Evolutionary conservation across 805 yeast genomes (phyloP).

Genomic region (Candida quercuum): DNA sequence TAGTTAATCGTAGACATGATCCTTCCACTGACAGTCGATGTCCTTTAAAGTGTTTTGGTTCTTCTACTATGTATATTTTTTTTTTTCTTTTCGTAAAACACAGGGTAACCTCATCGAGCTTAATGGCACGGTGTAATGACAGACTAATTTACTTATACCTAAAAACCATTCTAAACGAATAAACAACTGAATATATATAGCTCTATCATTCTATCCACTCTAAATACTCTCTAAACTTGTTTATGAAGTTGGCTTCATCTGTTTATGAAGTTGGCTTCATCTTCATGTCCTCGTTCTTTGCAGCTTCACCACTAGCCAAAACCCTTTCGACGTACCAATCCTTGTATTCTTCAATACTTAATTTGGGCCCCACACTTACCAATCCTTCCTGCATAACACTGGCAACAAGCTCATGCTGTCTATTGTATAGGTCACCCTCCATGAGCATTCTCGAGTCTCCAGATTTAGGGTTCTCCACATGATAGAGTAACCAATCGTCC

Average conservation of each 20-base stretch:
- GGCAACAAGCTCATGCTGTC: slow-evolving; percentile 45
- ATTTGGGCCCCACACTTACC: slow-evolving; percentile 11
- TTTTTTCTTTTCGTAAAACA: not conserved
- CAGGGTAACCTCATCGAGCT: slow-evolving; percentile 16
- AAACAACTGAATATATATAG: no score
- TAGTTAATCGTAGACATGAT: slow-evolving; percentile 13
- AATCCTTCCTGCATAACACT: slow-evolving; percentile 62
- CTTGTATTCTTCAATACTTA: not conserved
- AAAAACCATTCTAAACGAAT: no score
- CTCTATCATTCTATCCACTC: no score
- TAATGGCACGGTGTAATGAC: no score
- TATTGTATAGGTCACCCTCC: slow-evolving; percentile 47
- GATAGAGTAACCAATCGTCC: slow-evolving; percentile 45
- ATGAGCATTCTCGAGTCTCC: slow-evolving; percentile 46
- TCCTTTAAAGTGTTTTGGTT: not conserved
- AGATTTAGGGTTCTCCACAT: slow-evolving; percentile 39
- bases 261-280: no score
- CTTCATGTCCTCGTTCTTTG: not conserved
- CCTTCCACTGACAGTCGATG: not conserved
- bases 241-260: no score
- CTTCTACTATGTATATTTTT: not conserved
- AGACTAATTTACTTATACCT: no score
- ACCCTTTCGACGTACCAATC: not conserved
- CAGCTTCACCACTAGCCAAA: not conserved
- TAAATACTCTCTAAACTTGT: no score